Evolutionary conservation across 2,329 filamentous ascomycete genomes (phyloP), one percentile per base, ranked within the genome.

Genomic region (Fusarium circinatum): DNA sequence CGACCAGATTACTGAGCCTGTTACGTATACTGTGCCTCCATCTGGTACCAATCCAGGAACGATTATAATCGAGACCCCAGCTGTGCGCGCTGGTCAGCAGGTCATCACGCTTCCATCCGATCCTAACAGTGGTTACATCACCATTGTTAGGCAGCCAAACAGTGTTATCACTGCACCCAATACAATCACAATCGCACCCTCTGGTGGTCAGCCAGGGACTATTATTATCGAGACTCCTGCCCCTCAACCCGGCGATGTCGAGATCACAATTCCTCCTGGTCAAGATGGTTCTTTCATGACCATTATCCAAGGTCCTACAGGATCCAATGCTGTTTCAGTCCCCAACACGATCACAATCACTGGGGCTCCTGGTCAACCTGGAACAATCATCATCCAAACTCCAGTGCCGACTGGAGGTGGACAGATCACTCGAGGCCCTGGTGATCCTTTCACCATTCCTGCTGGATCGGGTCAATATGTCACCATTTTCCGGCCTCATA

Each of bases 371-470:
- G 71, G 66, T 6, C 62, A 65, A 34, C 71, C 71, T 8, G 68
- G 71, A 24, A 74, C 71, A n/a, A 51, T 74, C 15, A 57, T 75
- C 36, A 74, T 75, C 14, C 56, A 74, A 36, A 74, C 71, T 17
- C 71, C 71, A 45, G 57, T 55, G 17, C 28, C 55, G 17, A 44
- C 63, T 26, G 64, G 48, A 26, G 38, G n/a, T 24, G 65, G 59
- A 8, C 62, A 52, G 51, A 57, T 39, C 15, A 61, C 65, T 22
- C 65, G 67, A 41, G 55, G 41, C 11, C 45, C 55, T 10, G 42
- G 49, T 30, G 68, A 64, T 32, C 68, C 71, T 22, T 48, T 74
- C 30, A 74, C 71, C 6, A 58, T 74, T 45, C 42, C 71, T 15
- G 41, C 68, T 57, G 71, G 30, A 26, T 39, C 62, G 15, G 63